phyloP scores from a whole-genome alignment of 495 filamentous ascomycete genomes.

The Penicillium alfredii region DNA sequence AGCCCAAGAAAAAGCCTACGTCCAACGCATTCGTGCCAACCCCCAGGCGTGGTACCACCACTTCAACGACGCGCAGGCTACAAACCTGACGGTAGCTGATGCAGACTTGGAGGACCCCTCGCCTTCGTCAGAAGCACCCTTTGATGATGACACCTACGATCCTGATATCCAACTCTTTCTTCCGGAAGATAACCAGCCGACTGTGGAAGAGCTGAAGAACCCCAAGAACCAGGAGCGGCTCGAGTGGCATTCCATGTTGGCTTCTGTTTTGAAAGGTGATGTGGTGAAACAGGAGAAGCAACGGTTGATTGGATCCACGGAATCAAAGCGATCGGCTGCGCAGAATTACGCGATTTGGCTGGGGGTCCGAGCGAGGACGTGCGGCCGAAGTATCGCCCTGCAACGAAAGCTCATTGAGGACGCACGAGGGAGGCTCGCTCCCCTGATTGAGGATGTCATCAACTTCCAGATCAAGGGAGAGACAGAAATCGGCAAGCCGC shows the following conservation, averaged over 20 bases:
- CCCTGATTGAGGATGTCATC: conserved; percentile 76
- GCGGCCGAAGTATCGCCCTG: conserved; percentile 73
- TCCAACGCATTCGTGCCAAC: conserved; percentile 67
- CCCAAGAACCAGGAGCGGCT: conserved; percentile 83
- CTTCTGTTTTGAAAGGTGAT: conserved; percentile 90
- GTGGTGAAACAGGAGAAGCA: conserved; percentile 98
- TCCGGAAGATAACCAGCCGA: conserved; percentile 77
- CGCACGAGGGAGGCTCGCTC: conserved; percentile 58
- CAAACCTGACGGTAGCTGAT: conserved; percentile 59
- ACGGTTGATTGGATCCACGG: conserved; percentile 75
- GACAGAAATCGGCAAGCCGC: conserved; percentile 81
- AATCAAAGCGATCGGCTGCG: conserved; percentile 64
- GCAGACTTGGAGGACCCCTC: conserved; percentile 89
- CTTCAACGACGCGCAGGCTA: conserved; percentile 62
- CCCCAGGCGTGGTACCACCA: conserved; percentile 63
- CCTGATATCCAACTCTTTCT: conserved; percentile 90
- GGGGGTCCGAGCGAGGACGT: conserved; percentile 73
- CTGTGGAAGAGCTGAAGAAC: conserved; percentile 81
- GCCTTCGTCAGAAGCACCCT: conserved; percentile 74
- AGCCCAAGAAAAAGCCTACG: conserved; percentile 78
- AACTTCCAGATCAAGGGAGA: conserved; percentile 91
- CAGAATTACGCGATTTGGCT: conserved; percentile 85
- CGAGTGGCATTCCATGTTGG: conserved; percentile 98
- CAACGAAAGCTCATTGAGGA: conserved; percentile 84
- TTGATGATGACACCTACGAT: conserved; percentile 80